phyloP scores from a whole-genome alignment of 1,139 yeast genomes.

The Yamadazyma diospyri region DNA sequence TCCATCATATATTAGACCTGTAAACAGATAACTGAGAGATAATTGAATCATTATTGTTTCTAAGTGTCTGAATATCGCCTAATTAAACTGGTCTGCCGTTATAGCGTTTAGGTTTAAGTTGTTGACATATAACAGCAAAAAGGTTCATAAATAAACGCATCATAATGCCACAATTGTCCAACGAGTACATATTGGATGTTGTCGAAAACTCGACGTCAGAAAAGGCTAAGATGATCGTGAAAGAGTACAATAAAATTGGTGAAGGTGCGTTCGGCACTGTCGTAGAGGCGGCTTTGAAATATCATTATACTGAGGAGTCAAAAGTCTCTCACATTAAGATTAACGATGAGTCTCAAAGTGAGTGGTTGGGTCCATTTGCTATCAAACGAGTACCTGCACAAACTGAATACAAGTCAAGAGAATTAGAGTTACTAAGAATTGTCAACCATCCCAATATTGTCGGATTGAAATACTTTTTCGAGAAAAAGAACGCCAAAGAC shows the following conservation, averaged over 20 bases:
- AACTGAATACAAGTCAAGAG: conserved; percentile 78
- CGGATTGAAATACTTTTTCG: conserved; percentile 60
- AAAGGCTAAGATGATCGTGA: conserved; percentile 60
- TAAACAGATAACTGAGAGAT: background rate
- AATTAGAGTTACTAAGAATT: conserved; percentile 67
- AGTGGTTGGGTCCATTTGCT: conserved; percentile 78
- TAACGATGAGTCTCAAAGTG: conserved; percentile 9
- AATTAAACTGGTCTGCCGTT: too few species aligned
- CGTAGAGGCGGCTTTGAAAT: conserved; percentile 61
- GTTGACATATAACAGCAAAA: too few species aligned
- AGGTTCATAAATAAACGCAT: too few species aligned
- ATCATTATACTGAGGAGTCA: conserved; percentile 18
- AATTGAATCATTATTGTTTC: background rate
- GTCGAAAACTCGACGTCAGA: conserved; percentile 54
- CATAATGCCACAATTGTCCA: conserved; percentile 13
- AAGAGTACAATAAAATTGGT: conserved; percentile 71
- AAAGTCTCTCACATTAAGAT: background rate
- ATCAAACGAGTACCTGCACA: conserved; percentile 82
- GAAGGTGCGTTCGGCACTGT: conserved; percentile 87
- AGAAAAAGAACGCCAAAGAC: conserved; percentile 57
- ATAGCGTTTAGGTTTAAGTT: too few species aligned
- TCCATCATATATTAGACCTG: too few species aligned
- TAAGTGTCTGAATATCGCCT: background rate
- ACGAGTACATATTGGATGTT: conserved; percentile 40
- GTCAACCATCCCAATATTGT: conserved; percentile 80